Conservation (phyloP, 1,284 basidiomycete species). For the Xerocomus minutiporus region DNA sequence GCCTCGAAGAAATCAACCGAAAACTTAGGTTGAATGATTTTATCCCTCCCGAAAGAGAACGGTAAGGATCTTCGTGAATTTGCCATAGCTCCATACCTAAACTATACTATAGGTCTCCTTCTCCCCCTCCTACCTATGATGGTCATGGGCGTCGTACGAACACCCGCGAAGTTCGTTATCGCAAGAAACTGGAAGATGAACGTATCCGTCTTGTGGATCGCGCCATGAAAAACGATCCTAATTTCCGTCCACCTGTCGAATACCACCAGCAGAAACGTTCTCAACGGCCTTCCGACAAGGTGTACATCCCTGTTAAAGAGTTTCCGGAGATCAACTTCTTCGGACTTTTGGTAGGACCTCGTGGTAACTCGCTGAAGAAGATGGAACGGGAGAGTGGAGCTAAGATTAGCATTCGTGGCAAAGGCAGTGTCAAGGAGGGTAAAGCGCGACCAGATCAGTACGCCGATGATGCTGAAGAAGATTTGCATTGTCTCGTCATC, state of each 20-base stretch:
- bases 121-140: constrained; percentile 97
- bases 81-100: constrained; percentile 10
- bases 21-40: constrained; percentile 93
- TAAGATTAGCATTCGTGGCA: constrained; percentile 97
- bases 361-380: constrained; percentile 98
- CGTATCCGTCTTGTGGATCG: constrained; percentile 90
- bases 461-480: constrained; percentile 96
- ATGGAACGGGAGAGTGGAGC: constrained; percentile 99
- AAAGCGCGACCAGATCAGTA: constrained; percentile 91
- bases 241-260: constrained; percentile 93
- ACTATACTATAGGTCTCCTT: constrained; percentile 69
- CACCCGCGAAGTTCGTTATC: constrained; percentile 96
- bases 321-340: constrained; percentile 99
- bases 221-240: constrained; percentile 96
- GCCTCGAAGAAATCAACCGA: constrained; percentile 95
- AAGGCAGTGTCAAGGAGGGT: constrained; percentile 98
- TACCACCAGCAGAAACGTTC: constrained; percentile 93
- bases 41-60: constrained; percentile 91
- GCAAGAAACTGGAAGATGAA: constrained; percentile 97
- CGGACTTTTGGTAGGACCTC: constrained; percentile 94
- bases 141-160: constrained; percentile 95
- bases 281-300: constrained; percentile 91
- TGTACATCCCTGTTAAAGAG: constrained; percentile 99
- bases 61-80: constrained; percentile 41
- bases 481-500: constrained; percentile 96